These are phyloP conservation scores for Kodamaea fukazawae DNA, from an alignment of 805 yeast genomes.

Conservation along the genomic window DNA sequence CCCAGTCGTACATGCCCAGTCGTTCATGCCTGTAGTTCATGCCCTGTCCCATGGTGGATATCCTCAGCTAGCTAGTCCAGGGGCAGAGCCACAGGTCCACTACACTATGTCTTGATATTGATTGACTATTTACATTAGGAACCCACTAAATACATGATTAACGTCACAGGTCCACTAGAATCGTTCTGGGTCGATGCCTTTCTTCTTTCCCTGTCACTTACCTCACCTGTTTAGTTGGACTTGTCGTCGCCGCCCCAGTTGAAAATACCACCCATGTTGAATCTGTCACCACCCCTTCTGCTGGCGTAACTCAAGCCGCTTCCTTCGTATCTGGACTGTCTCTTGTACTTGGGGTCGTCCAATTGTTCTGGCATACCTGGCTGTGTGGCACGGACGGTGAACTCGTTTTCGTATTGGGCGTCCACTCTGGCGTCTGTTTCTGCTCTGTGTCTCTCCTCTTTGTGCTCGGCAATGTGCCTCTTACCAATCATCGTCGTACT, in stretches of 20 bases:
- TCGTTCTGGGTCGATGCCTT: too few relatives aligned
- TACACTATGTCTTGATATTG: too few relatives aligned
- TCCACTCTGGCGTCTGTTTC: slow-evolving; percentile 39
- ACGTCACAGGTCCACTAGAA: too few relatives aligned
- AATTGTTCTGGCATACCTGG: slow-evolving; percentile 53
- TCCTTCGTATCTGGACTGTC: slow-evolving; percentile 69
- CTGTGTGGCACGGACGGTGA: slow-evolving; percentile 32
- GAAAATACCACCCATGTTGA: slow-evolving; percentile 30
- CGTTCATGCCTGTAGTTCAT: too few relatives aligned
- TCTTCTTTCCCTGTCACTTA: too few relatives aligned
- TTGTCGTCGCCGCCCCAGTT: slow-evolving; percentile 14
- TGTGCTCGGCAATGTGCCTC: slow-evolving; percentile 31
- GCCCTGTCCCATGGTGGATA: too few relatives aligned
- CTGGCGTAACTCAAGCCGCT: slow-evolving; percentile 58
- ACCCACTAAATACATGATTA: too few relatives aligned
- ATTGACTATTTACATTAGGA: too few relatives aligned
- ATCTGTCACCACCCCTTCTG: slow-evolving; percentile 57
- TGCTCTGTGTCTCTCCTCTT: slow-evolving; percentile 31
- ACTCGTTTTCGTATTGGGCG: slow-evolving; percentile 26
- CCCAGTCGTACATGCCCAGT: too few relatives aligned
- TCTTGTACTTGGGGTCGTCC: slow-evolving; percentile 23
- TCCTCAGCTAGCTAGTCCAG: too few relatives aligned
- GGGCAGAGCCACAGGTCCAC: too few relatives aligned
- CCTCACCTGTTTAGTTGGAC: too few relatives aligned
- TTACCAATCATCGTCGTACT: slow-evolving; percentile 34